Evolutionary conservation across 768 basidiomycete species (phyloP), one percentile per base, ranked within the genome.

Genomic region (Hygrocybe punicea): DNA sequence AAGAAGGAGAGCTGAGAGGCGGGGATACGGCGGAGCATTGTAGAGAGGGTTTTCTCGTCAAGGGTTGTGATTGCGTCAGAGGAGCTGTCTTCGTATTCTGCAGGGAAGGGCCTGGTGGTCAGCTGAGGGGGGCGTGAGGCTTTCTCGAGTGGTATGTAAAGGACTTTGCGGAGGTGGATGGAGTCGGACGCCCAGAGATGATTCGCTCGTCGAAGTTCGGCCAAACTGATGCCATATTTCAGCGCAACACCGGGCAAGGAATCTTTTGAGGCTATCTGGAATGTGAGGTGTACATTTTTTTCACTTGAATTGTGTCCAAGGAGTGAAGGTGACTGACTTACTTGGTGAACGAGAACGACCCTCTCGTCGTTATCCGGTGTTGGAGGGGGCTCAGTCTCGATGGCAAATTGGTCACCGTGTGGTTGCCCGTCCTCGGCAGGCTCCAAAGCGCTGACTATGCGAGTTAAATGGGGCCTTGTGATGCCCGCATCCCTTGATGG

Each of bases 111-210:
- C 4, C 54, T 13, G 10, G 48, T 16, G 37, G 49, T 51, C n/a
- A 25, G 9, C 45, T 13, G 45, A 47, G 17, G 45, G 46, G 78
- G 73, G 21, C 79, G 79, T 29, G 78, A 73, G 21, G 83, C 78
- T 59, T 78, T 78, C 51, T 86, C 83, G 35, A 87, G 65, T 0
- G 95, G 93, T 56, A 98, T 87, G 64, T 89, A 86, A 35, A 97
- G 82, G 6, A 84, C 77, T 46, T 85, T 84, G 25, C 95, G 88
- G 34, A 94, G 81, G 72, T 96, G 92, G 46, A 99, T 89, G 1
- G 92, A 81, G 68, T 98, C 97, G 6, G 91, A 88, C 6, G 92
- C 70, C 97, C 97, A 99, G 7, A 99, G 77, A 61, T 94, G 91
- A 70, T 99, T 99, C 48, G 86, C 86, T 62, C 85, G 80, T 48